phyloP scores from a whole-genome alignment of 352 stramenopile species.

The Phytophthora multivora region DNA sequence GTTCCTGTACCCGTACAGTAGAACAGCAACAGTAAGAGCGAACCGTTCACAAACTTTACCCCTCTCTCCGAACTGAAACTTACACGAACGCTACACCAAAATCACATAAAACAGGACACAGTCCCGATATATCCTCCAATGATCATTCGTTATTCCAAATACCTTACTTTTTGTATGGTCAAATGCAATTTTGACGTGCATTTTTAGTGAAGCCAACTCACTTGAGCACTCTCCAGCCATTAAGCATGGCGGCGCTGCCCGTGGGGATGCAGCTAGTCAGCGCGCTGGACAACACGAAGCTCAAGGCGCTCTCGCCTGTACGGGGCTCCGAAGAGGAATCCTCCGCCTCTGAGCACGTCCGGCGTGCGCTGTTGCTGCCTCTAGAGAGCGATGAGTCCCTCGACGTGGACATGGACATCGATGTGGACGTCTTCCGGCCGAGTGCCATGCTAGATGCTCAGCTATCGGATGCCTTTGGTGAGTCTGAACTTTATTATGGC shows the following conservation, averaged over 20 bases:
- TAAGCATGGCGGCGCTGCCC: conserved; percentile 26
- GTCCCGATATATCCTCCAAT: conserved; percentile 15
- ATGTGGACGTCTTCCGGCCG: conserved; percentile 65
- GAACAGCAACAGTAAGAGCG: too few relatives aligned
- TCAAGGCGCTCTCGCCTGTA: conserved; percentile 15
- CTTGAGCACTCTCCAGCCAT: conserved; percentile 17
- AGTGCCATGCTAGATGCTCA: conserved; percentile 62
- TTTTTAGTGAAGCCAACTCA: conserved; percentile 15
- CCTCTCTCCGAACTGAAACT: not conserved
- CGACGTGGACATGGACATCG: conserved; percentile 68
- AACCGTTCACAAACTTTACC: not conserved
- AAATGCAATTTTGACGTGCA: conserved; percentile 2
- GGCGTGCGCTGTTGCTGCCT: conserved; percentile 20
- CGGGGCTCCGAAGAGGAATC: not conserved
- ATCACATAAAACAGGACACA: not conserved
- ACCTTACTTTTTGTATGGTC: conserved; percentile 20
- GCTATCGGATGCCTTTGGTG: conserved; percentile 53
- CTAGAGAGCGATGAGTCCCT: conserved; percentile 28
- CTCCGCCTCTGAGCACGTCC: conserved; percentile 19
- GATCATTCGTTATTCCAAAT: not conserved
- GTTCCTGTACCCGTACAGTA: too few relatives aligned
- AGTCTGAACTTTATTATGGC: conserved; percentile 31
- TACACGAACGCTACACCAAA: not conserved
- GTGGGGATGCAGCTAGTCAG: conserved; percentile 47
- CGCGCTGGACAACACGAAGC: conserved; percentile 37